Conservation (phyloP, 2,329 filamentous ascomycete genomes). For the Aspergillus texensis region DNA sequence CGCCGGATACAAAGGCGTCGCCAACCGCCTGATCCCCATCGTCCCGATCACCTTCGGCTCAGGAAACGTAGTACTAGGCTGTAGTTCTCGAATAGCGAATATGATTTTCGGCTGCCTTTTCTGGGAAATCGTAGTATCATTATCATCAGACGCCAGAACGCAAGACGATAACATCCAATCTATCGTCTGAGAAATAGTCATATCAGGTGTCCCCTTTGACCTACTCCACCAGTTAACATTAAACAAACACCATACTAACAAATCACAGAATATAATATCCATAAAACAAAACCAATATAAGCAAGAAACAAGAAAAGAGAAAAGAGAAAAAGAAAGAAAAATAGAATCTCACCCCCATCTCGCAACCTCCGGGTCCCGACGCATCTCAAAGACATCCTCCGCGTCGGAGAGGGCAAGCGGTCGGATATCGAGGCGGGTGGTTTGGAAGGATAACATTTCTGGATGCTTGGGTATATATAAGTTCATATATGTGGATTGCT, state of each 20-base stretch:
- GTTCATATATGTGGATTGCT: no score
- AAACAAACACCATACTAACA: neutral
- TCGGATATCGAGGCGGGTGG: constrained; percentile 12
- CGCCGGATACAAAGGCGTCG: neutral
- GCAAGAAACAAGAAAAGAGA: neutral
- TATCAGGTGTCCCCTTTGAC: neutral
- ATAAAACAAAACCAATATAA: no score
- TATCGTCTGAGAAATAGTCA: neutral
- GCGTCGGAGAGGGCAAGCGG: constrained; percentile 9
- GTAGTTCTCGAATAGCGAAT: neutral
- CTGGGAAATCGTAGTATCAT: neutral
- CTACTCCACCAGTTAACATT: neutral
- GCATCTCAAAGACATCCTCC: constrained; percentile 9
- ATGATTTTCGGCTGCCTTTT: neutral
- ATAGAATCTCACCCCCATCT: constrained; percentile 16
- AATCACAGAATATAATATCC: neutral
- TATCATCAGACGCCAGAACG: neutral
- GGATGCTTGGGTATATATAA: neutral
- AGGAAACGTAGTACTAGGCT: neutral
- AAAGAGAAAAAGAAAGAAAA: neutral
- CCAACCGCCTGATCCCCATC: constrained; percentile 5
- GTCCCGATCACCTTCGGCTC: constrained; percentile 7
- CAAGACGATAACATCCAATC: neutral
- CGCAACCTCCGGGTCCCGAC: constrained; percentile 12
- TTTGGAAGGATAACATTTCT: constrained; percentile 3